A percentile compares a stretch with the other conserved stretches of the same genome.
Conservation (phyloP, 768 basidiomycete genomes). For the Leccinum variicolor region DNA sequence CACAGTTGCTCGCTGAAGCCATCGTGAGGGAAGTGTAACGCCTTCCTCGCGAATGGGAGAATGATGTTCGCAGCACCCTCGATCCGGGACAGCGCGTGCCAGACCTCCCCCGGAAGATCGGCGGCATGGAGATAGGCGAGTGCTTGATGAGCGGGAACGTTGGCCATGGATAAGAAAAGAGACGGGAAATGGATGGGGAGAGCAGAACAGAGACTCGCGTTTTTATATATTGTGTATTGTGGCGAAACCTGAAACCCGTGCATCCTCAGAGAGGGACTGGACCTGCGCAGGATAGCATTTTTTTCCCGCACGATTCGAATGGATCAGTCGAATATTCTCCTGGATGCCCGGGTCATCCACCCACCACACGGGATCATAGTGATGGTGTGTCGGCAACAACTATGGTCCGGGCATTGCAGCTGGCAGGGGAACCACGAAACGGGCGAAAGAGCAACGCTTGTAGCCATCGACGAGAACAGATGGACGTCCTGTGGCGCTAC, state of each 20-base stretch:
- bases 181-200: conserved; percentile 9
- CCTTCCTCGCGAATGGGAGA: conserved; percentile 36
- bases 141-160: background rate
- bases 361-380: background rate
- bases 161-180: conserved; percentile 15
- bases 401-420: background rate
- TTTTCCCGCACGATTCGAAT: background rate
- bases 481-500: conserved; percentile 2
- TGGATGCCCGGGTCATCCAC: too few relatives aligned
- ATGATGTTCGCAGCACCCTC: conserved; percentile 40
- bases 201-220: background rate
- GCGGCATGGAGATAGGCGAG: conserved; percentile 1
- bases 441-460: background rate
- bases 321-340: conserved; percentile 2
- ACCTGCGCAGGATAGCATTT: background rate
- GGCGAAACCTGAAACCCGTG: background rate
- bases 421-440: background rate
- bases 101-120: conserved; percentile 25
- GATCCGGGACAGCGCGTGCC: conserved; percentile 25
- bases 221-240: conserved; percentile 9
- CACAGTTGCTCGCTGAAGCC: conserved; percentile 21
- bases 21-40: conserved; percentile 3
- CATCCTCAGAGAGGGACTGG: background rate
- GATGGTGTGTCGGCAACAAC: background rate
- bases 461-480: conserved; percentile 7